Percentiles rank a stretch among this genome's conserved stretches.
These are phyloP conservation scores for Telfairia occidentalis DNA, from an alignment of 331 rosid genomes.

Conservation along the genomic window DNA sequence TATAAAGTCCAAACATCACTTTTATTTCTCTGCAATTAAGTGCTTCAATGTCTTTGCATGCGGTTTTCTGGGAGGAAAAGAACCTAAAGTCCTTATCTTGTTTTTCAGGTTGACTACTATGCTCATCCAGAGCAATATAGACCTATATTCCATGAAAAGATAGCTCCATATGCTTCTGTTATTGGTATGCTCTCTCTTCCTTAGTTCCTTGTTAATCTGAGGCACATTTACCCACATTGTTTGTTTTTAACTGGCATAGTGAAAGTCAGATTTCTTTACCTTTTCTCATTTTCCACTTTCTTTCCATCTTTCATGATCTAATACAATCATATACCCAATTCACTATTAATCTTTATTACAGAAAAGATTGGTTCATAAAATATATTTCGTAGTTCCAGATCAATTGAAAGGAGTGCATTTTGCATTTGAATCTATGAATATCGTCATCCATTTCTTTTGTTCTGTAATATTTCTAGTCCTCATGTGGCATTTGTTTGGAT, in stretches of 20 bases:
- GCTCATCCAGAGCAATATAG: constrained; percentile 85
- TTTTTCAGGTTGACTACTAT: constrained; percentile 78
- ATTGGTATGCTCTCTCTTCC: constrained; percentile 51
- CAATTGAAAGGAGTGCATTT: background rate
- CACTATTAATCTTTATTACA: background rate
- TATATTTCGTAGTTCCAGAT: background rate
- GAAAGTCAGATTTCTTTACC: background rate
- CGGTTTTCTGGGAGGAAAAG: background rate
- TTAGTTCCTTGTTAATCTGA: constrained; percentile 2
- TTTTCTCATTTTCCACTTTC: background rate
- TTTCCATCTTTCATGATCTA: background rate
- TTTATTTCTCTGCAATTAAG: background rate
- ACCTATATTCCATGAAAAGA: constrained; percentile 63
- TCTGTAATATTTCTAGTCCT: background rate
- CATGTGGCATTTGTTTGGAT: background rate
- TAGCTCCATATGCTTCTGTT: constrained; percentile 74
- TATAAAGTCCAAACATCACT: background rate
- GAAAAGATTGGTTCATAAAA: background rate
- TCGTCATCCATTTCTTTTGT: background rate
- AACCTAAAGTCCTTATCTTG: background rate
- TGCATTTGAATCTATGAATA: background rate
- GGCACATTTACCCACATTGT: background rate
- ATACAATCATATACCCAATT: background rate
- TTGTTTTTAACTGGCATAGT: background rate
- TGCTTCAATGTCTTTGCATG: background rate